Percentiles rank a stretch among this genome's conserved stretches.
These are phyloP conservation scores for Botryobasidium botryosum DNA, from an alignment of 768 basidiomycete genomes.

Conservation along the genomic window DNA sequence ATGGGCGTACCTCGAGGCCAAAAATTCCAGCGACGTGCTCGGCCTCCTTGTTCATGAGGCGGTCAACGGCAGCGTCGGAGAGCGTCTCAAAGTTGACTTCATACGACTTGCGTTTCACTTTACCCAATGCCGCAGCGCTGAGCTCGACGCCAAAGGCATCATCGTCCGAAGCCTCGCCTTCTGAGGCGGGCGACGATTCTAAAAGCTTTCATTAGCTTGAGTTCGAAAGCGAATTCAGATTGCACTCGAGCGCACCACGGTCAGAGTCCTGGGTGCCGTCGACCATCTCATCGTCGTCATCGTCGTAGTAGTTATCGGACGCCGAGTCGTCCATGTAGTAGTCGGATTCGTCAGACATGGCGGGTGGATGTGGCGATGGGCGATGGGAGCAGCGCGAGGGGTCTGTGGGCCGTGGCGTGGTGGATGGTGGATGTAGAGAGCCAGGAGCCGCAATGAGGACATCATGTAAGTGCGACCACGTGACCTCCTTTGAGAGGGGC, in stretches of 20 bases:
- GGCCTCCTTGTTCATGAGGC: slow-evolving; percentile 57
- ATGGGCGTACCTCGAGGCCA: slow-evolving; percentile 59
- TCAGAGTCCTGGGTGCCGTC: slow-evolving; percentile 14
- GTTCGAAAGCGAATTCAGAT: slow-evolving; percentile 6
- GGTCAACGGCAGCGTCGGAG: slow-evolving; percentile 53
- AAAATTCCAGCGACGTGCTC: slow-evolving; percentile 81
- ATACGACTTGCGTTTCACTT: slow-evolving; percentile 49
- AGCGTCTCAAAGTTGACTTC: slow-evolving; percentile 76
- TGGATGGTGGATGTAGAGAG: no score
- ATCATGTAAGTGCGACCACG: no score
- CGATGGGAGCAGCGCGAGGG: neutral
- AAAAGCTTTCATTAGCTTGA: slow-evolving; percentile 13
- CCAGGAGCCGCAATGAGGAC: no score
- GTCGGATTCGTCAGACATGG: slow-evolving; percentile 8
- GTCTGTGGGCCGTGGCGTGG: neutral
- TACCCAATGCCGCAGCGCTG: slow-evolving; percentile 35
- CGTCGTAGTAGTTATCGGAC: slow-evolving; percentile 10
- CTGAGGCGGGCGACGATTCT: no score
- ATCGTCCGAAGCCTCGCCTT: slow-evolving; percentile 36
- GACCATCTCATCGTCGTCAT: slow-evolving; percentile 12
- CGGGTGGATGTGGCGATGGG: no score
- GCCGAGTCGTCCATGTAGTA: slow-evolving; percentile 13
- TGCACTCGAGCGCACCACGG: slow-evolving; percentile 5
- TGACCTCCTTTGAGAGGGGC: no score
- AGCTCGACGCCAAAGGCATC: slow-evolving; percentile 10